These are phyloP conservation scores for Geotrichum europaeum DNA, from an alignment of 1,139 yeast species.

Conservation along the genomic window DNA sequence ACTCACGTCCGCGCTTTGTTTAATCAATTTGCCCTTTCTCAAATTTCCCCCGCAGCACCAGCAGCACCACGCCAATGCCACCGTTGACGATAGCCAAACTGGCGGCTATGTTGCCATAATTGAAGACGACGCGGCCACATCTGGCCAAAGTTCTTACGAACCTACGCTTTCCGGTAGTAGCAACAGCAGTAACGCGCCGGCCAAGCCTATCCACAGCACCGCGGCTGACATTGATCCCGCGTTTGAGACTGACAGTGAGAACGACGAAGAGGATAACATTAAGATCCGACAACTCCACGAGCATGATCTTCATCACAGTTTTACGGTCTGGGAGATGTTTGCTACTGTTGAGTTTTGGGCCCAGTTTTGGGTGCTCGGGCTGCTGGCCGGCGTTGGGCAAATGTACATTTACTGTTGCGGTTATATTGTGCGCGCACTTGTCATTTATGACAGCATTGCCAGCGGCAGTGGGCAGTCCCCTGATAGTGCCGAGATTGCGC, in stretches of 20 bases:
- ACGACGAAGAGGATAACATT: background rate
- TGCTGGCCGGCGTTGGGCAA: slow-evolving; percentile 65
- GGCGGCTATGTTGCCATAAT: background rate
- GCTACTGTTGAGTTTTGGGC: slow-evolving; percentile 32
- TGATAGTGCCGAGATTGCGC: slow-evolving; percentile 19
- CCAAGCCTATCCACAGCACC: background rate
- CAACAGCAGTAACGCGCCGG: background rate
- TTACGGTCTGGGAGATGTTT: slow-evolving; percentile 18
- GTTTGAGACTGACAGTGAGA: background rate
- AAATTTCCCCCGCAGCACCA: background rate
- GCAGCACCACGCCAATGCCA: background rate
- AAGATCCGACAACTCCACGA: slow-evolving; percentile 7
- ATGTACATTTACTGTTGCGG: slow-evolving; percentile 67
- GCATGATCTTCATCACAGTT: slow-evolving; percentile 6
- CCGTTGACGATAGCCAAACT: background rate
- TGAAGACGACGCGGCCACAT: background rate
- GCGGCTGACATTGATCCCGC: background rate
- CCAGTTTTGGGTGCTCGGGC: slow-evolving; percentile 45
- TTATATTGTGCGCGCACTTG: slow-evolving; percentile 51
- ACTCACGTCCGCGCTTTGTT: slow-evolving; percentile 28
- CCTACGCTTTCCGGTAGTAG: background rate
- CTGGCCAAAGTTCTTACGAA: background rate
- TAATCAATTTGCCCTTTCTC: slow-evolving; percentile 27
- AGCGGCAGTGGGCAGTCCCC: background rate
- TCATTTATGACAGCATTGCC: slow-evolving; percentile 22